Evolutionary conservation across 495 filamentous ascomycete species (phyloP).

Genomic region (Daldinia caldariorum): DNA sequence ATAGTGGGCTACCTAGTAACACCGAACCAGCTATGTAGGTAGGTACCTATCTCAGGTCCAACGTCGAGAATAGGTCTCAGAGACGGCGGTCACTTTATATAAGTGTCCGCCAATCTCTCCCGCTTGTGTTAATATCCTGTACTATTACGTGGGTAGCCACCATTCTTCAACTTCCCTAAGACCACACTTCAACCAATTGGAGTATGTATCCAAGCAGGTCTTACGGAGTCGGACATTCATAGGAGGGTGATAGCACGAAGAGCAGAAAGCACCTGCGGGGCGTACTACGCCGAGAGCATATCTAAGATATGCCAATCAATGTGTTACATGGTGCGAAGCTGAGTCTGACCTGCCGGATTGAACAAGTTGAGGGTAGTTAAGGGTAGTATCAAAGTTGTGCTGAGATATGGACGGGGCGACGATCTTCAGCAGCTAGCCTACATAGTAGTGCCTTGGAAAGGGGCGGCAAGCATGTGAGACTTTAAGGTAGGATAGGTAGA

Average conservation of each 20-base stretch:
- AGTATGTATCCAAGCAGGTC: slow-evolving; percentile 19
- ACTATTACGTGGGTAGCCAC: slow-evolving; percentile 2
- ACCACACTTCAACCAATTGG: slow-evolving; percentile 17
- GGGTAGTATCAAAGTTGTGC: slow-evolving; percentile 33
- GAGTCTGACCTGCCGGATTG: slow-evolving; percentile 40
- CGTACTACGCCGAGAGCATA: slow-evolving; percentile 2
- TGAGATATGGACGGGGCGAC: slow-evolving; percentile 30
- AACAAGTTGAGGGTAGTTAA: slow-evolving; percentile 27
- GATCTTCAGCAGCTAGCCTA: slow-evolving; percentile 22
- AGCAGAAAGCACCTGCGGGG: neutral
- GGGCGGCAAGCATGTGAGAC: slow-evolving; percentile 7
- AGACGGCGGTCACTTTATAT: neutral
- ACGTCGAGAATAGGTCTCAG: neutral
- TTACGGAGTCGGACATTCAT: slow-evolving; percentile 10
- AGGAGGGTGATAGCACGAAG: slow-evolving; percentile 16
- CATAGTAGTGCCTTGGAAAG: neutral
- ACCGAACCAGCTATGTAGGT: slow-evolving; percentile 8
- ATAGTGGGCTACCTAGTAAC: slow-evolving; percentile 7
- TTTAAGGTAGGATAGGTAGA: neutral
- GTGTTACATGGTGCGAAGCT: slow-evolving; percentile 38
- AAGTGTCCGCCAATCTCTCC: slow-evolving; percentile 11
- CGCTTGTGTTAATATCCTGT: neutral
- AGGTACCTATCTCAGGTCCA: neutral
- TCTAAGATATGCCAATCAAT: slow-evolving; percentile 8
- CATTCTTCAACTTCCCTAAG: slow-evolving; percentile 25